Evolutionary conservation across 768 basidiomycete species (phyloP), one percentile per base, ranked within the genome.

Genomic region (Tylopilus sp.): DNA sequence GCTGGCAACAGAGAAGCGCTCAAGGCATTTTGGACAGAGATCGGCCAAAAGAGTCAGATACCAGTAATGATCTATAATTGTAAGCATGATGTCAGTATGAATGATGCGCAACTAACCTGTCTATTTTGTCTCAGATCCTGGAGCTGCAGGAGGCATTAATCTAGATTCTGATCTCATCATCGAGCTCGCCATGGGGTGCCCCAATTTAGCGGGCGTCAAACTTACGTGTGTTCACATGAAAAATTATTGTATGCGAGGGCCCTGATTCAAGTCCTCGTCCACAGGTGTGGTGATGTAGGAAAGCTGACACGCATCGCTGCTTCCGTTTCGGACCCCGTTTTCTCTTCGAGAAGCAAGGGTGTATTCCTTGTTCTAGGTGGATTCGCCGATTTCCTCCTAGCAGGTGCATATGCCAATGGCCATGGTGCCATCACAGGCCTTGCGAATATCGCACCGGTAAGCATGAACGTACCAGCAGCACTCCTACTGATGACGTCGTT

Each of bases 341-440:
- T 92, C 71, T 57, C 71, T 17, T 66, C 76, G 65, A 85, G 82
- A 72, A 81, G 83, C 63, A 63, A 75, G 21, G 70, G 77, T 26
- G 80, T 82, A 17, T 96, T 97, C 77, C 73, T 93, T 44, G 89
- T 93, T 30, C 75, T 94, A 21, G 92, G 91, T 36, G 94, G 93
- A 10, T 97, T 82, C 69, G 76, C 79, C 55, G 94, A 97, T 73
- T 92, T 92, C 70, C 67, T 96, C 53, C 74, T 87, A 30, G 83
- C 93, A 4, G 82, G 90, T 7, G 68, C 80, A 3, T 84, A 83
- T 63, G 86, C 80, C 28, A 83, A 85, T 56, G 92, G 79, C 3
- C 86, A 94, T 61, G 94, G 94, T 43, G 92, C 90, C 44, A 96
- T 96, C 66, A 92, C 89, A 30, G 93, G 93, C 42, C 83, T 95